Percentiles rank a stretch among this genome's conserved stretches.
Conservation (phyloP, 1,139 yeast genomes). For the Magnusiomyces fungicola region DNA sequence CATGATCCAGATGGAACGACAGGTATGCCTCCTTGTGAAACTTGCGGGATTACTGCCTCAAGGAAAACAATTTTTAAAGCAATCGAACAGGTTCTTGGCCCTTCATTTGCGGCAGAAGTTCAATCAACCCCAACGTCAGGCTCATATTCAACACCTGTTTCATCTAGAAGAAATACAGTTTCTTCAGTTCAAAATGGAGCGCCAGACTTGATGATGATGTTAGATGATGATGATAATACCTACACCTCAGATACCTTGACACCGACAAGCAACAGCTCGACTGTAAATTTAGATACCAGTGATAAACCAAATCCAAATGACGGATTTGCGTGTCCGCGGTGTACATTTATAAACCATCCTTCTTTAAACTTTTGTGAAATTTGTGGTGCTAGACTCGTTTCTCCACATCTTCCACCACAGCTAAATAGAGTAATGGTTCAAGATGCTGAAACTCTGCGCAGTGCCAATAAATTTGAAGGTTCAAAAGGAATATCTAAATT, state of each 20-base stretch:
- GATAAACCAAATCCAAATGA: not conserved
- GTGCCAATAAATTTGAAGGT: not conserved
- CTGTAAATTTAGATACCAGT: not conserved
- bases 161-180: not conserved
- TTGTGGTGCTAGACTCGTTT: conserved; percentile 61
- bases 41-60: conserved; percentile 65
- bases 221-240: not conserved
- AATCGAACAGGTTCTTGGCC: conserved; percentile 16
- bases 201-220: conserved; percentile 2
- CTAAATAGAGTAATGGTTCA: conserved; percentile 14
- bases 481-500: not conserved
- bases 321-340: conserved; percentile 58
- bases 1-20: conserved; percentile 30
- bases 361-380: conserved; percentile 73
- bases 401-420: conserved; percentile 28
- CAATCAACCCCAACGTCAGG: not conserved
- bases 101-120: not conserved
- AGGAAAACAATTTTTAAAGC: conserved; percentile 31
- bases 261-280: not conserved
- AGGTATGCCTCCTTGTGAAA: conserved; percentile 52
- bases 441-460: not conserved
- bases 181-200: not conserved
- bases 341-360: conserved; percentile 84
- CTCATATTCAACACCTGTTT: not conserved
- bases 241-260: not conserved